Base-by-base conservation (phyloP, 129 eudicot genomes). In the Lonicera japonica region DNA sequence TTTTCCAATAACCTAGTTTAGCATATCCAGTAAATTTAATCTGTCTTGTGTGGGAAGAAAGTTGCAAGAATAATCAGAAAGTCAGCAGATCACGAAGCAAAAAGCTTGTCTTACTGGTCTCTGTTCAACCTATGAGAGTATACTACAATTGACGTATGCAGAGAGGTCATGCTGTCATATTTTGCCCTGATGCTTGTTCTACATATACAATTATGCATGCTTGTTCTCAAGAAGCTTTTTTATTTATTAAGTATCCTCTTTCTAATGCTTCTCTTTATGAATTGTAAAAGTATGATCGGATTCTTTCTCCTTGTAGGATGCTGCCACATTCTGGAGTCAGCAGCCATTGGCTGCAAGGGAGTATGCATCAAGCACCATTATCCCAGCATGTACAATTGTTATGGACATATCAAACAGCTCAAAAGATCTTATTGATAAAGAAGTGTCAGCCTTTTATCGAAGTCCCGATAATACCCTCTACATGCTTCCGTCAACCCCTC, bases 401-500 rank as follows among this genome's bases (percentile, higher is more conserved):
- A 19, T 68, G 63, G 77, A 88, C 66, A 72, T 79, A 58, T 77
- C 95, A 65, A 79, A 72, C 60, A 70, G 47, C 8, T 76, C 92
- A 60, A 79, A 75, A 73, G 96, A 94, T 80, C 83, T 85, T 72
- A 83, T 88, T 1, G 82, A 81, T 53, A 77, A 77, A 68, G 99
- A 94, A 83, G 87, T 81, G 25, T 80, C 88, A 19, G 80, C 83
- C 50, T 94, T 87, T 71, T 74, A 63, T 66, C 85, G 75, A 68
- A 65, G 79, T 68, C 99, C 96, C 69, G 96, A 94, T 60, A 88
- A 83, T 62, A 88, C 82, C 58, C 80, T 94, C 50, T 94, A 85
- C 78, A 85, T 94, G 99, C 94, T 88, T 79, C 99, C 96, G 53
- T 78, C 96, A 66, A 94, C 87, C 58, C 95, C 86, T 8, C 95